Evolutionary conservation across 768 basidiomycete species (phyloP), one percentile per base, ranked within the genome.

Genomic region (Galerina marginata): DNA sequence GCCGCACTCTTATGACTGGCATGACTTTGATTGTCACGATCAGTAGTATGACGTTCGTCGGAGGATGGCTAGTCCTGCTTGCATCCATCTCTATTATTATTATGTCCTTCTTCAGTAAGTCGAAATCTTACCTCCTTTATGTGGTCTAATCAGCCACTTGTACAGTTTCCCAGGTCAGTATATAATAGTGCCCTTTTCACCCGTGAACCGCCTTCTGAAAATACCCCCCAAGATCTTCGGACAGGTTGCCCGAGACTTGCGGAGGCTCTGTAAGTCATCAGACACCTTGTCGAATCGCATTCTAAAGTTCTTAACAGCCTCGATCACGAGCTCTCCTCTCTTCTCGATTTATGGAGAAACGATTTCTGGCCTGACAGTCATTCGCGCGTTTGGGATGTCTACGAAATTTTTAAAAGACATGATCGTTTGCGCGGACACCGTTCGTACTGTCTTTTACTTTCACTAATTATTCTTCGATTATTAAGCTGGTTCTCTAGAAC

Each of bases 381-480:
- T 95, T 29, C 89, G 95, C 44, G 89, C 94, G 0, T 96, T 95
- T 70, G 95, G 95, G 14, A 92, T 92, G 15, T 87, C 90, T 20
- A 91, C 92, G 38, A 93, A 93, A 69, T 92, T 93, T 72, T 73
- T 94, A 61, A 79, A 90, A 50, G 92, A 93, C 65, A 92, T 94
- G 91, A 77, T 92, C 11, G 83, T 86, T 46, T 90, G 86, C 61
- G 88, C 90, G 20, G 92, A 93, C 68, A 92, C 91, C 39, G 90
- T 91, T 59, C 61, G 87, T 74, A 38, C 3, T 15, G 33, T 51
- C 42, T 42, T 59, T n/a, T 39, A 25, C 14, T 37, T 38, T 25
- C 37, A 38, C 3, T n/a, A 23, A 6, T 23, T 9, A n/a, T 5
- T 36, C 16, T 12, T 39, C 42, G 6, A 36, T 11, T 45, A 40